phyloP scores from a whole-genome alignment of 108 stramenopile species.

The Phaeodactylum tricornutum region DNA sequence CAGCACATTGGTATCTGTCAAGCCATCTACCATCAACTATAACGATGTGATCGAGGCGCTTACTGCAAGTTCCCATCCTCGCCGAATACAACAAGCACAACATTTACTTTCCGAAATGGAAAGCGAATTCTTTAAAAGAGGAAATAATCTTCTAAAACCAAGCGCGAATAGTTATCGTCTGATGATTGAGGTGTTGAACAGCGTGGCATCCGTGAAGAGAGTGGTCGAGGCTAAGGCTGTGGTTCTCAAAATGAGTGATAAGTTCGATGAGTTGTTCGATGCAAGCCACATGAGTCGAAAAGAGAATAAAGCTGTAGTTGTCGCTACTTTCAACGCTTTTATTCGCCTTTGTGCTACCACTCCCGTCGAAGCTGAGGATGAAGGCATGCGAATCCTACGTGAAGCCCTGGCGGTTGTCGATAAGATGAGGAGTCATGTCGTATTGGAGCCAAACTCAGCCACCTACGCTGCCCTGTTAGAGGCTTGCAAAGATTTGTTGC shows the following conservation, averaged over 20 bases:
- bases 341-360: slow-evolving; percentile 40
- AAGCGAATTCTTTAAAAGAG: no score
- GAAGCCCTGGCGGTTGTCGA: slow-evolving; percentile 8
- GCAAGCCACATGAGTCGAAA: no score
- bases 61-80: not conserved
- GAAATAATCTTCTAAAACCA: no score
- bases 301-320: no score
- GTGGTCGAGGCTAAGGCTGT: not conserved
- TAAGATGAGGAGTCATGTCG: slow-evolving; percentile 8
- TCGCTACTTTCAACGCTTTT: slow-evolving; percentile 40
- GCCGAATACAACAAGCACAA: no score
- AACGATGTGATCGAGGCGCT: not conserved
- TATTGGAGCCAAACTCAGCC: slow-evolving; percentile 36
- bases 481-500: slow-evolving; percentile 39
- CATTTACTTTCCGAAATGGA: no score
- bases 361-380: slow-evolving; percentile 6
- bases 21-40: no score
- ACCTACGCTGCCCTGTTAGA: slow-evolving; percentile 54
- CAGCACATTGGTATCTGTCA: slow-evolving; percentile 34
- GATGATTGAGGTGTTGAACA: not conserved
- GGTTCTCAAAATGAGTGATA: no score
- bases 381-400: slow-evolving; percentile 1
- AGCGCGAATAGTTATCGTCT: not conserved
- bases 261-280: no score
- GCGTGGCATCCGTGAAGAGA: not conserved